Percentiles rank a stretch among this genome's conserved stretches.
These are phyloP conservation scores for Pelargonium fulgidum DNA, from an alignment of 441 rosid genomes.

Conservation along the genomic window DNA sequence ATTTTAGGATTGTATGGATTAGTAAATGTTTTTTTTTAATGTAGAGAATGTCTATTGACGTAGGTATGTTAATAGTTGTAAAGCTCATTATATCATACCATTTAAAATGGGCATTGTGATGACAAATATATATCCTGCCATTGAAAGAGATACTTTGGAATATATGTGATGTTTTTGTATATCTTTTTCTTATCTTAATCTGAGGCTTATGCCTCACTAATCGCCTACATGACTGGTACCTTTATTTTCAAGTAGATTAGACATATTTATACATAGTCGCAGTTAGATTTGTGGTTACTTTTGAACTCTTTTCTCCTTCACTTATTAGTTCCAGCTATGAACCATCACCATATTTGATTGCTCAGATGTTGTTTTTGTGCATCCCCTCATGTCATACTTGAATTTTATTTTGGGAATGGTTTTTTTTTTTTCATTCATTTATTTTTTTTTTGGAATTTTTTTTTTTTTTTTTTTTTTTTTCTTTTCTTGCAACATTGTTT, in stretches of 20 bases:
- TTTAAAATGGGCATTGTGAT: background rate
- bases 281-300: background rate
- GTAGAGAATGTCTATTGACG: background rate
- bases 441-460: too few species aligned
- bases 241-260: background rate
- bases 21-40: background rate
- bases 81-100: background rate
- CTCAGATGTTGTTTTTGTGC: background rate
- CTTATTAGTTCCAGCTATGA: background rate
- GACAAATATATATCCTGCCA: background rate
- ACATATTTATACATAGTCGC: background rate
- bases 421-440: too few species aligned
- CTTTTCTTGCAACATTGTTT: background rate
- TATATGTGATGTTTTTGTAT: background rate
- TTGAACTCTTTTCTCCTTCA: background rate
- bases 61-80: background rate
- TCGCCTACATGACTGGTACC: background rate
- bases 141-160: background rate
- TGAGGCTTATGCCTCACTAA: background rate
- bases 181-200: background rate
- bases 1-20: background rate
- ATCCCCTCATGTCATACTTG: background rate
- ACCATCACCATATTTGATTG: background rate
- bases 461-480: too few species aligned
- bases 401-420: background rate